Evolutionary conservation across 345 rosid species (phyloP).

Genomic region (Streptanthus diversifolius): DNA sequence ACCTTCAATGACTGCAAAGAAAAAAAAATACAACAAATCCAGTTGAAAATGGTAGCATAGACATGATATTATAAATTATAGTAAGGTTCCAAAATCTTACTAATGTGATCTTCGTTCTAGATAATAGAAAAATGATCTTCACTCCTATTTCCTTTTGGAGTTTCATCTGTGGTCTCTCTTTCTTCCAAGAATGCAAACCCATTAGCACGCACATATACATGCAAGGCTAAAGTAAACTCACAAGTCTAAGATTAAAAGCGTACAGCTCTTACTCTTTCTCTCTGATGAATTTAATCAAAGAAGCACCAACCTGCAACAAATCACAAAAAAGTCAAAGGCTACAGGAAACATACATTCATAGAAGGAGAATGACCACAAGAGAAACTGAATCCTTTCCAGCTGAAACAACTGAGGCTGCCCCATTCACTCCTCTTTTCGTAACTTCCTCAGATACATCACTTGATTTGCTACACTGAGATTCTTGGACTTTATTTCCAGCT

Average conservation of each 20-base stretch:
- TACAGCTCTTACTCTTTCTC: slow-evolving; percentile 66
- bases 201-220: slow-evolving; percentile 18
- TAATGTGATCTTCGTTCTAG: slow-evolving; percentile 61
- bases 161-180: slow-evolving; percentile 63
- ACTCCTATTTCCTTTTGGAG: slow-evolving; percentile 81
- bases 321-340: neutral
- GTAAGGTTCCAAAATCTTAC: slow-evolving; percentile 44
- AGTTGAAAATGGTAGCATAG: neutral
- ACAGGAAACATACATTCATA: neutral
- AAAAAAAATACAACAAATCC: neutral
- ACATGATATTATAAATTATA: neutral
- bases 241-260: slow-evolving; percentile 12
- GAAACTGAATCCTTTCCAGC: slow-evolving; percentile 54
- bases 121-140: slow-evolving; percentile 59
- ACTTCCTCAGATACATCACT: slow-evolving; percentile 26
- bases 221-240: neutral
- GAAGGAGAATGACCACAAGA: slow-evolving; percentile 41
- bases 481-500: slow-evolving; percentile 35
- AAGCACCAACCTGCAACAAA: slow-evolving; percentile 66
- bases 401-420: slow-evolving; percentile 12
- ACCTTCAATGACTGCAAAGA: slow-evolving; percentile 67
- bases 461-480: slow-evolving; percentile 35
- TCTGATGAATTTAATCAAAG: slow-evolving; percentile 63
- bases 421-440: slow-evolving; percentile 30
- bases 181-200: slow-evolving; percentile 14